Conservation (phyloP, 306 rosid species). For the Medicago truncatula region DNA sequence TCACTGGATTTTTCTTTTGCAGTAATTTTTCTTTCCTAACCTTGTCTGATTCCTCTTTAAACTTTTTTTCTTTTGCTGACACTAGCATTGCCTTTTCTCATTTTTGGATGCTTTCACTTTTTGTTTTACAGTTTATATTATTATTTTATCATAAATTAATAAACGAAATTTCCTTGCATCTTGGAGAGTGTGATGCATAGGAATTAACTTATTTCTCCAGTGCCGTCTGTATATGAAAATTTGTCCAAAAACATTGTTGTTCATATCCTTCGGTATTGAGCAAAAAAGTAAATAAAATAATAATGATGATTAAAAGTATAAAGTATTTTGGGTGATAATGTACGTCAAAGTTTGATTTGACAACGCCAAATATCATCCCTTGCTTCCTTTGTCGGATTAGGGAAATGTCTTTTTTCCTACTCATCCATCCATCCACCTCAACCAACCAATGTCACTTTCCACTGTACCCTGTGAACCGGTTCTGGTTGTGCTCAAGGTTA, state of each 20-base stretch:
- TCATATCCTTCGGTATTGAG: neutral
- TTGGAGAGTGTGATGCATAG: conserved; percentile 5
- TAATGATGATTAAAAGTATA: too few relatives aligned
- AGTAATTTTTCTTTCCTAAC: conserved; percentile 1
- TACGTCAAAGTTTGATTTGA: conserved; percentile 34
- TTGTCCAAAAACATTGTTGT: neutral
- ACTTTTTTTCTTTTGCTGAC: conserved; percentile 22
- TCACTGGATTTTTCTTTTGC: conserved; percentile 19
- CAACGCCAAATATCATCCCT: conserved; percentile 27
- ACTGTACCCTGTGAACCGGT: neutral
- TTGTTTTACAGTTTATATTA: neutral
- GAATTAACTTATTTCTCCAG: neutral
- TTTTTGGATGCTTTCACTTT: conserved; percentile 5
- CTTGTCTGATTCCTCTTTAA: conserved; percentile 27
- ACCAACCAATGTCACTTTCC: conserved; percentile 30
- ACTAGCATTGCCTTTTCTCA: conserved; percentile 17
- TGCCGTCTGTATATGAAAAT: neutral
- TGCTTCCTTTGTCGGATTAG: conserved; percentile 18
- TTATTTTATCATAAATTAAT: conserved; percentile 16
- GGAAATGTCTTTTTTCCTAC: conserved; percentile 21
- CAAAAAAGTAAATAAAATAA: neutral
- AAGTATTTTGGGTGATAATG: neutral
- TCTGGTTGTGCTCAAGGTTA: neutral
- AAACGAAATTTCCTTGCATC: neutral
- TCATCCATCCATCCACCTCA: conserved; percentile 31